Percentiles rank a stretch among this genome's conserved stretches.
These are phyloP conservation scores for Amaranthus palmeri DNA, from an alignment of 148 eudicot species.

Conservation along the genomic window DNA sequence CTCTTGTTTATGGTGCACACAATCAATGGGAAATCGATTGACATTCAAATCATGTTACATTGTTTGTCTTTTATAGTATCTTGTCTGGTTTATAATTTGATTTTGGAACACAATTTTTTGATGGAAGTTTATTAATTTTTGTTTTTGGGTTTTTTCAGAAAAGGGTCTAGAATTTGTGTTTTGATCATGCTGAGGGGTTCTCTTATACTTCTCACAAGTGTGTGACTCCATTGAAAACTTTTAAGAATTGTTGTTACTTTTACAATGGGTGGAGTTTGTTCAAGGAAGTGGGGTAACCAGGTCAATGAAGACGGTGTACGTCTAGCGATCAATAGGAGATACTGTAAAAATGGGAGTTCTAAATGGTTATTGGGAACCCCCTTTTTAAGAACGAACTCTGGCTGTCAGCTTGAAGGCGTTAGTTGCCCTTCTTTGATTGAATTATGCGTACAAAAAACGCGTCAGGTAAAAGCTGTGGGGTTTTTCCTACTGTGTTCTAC, in stretches of 20 bases:
- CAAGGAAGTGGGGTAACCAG: conserved; percentile 37
- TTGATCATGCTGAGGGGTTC: conserved; percentile 7
- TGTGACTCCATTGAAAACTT: conserved; percentile 5
- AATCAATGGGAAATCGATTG: background rate
- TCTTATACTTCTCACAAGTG: background rate
- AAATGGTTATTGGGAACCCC: conserved; percentile 41
- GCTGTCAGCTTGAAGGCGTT: conserved; percentile 17
- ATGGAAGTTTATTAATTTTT: background rate
- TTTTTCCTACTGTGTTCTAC: background rate
- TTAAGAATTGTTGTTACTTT: conserved; percentile 4
- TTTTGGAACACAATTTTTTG: background rate
- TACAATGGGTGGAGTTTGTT: conserved; percentile 39
- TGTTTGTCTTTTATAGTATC: background rate
- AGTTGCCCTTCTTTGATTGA: conserved; percentile 34
- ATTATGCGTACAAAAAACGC: conserved; percentile 24
- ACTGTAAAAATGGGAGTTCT: conserved; percentile 37
- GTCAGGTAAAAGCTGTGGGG: conserved; percentile 22
- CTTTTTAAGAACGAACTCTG: conserved; percentile 27
- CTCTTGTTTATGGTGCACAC: background rate
- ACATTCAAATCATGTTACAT: background rate
- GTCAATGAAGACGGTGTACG: conserved; percentile 36
- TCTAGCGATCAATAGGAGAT: conserved; percentile 24
- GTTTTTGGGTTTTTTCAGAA: conserved; percentile 5
- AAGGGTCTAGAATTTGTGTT: conserved; percentile 1
- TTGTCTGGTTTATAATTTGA: background rate